Evolutionary conservation across 176 grass and related monocot species (phyloP), one percentile per base, ranked within the genome.

Genomic region (Leersia perrieri): DNA sequence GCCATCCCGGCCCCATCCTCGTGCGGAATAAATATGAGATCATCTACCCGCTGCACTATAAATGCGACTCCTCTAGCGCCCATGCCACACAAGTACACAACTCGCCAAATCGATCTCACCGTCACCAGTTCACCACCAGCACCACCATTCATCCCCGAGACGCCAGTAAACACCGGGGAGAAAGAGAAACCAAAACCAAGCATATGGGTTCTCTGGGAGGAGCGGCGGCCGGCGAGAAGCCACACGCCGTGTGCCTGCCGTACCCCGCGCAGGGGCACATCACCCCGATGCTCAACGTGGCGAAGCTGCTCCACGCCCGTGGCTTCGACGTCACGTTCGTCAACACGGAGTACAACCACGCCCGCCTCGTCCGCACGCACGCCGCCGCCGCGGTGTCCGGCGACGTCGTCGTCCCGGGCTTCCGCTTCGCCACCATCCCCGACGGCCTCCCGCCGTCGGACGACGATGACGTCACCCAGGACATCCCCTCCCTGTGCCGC

Each of bases 261-360:
- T 80, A 87, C 62, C 94, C 94, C 25, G 87, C 82, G 32, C 94
- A 97, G 84, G 91, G 94, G 39, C 89, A 94, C 81, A 74, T 97
- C 73, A 97, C 82, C 0, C 87, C 94, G 26, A 92, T 94, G 89
- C 90, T 96, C 3, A 84, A 90, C 65, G 82, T 96, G 1, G 88
- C 90, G 5, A 96, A 96, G 84, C 63, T 97, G 3, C 94, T 97
- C 62, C 89, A 97, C 82, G 88, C 91, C 51, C 57, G 73, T 14
- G 91, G 94, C 79, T 91, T 94, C 88, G 20, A 80, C 44, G 82
- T 94, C 68, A 94, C 92, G 71, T 94, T 94, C 80, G 85, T 94
- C 77, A 91, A 91, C 92, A 88, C 86, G 33, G 79, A 94, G 75
- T 94, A 84, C 83, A 94, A 91, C 70, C 89, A 91, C 74, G 88